Evolutionary conservation across 768 basidiomycete genomes (phyloP).

Genomic region (Tubosaeta sp.): DNA sequence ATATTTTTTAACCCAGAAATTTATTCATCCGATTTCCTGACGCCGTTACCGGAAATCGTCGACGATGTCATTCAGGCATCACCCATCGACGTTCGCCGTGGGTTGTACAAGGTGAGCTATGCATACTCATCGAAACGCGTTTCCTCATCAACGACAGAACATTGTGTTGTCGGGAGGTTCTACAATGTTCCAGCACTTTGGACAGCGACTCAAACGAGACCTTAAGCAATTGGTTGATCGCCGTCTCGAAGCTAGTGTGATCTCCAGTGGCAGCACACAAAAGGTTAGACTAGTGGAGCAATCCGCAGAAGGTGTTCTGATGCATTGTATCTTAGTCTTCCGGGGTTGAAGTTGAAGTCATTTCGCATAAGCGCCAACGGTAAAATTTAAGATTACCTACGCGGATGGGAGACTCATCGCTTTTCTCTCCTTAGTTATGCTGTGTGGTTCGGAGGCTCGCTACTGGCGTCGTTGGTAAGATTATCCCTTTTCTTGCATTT

Average conservation of each 20-base stretch:
- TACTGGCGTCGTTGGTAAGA: conserved; percentile 87
- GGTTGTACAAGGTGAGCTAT: conserved; percentile 81
- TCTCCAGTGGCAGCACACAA: conserved; percentile 67
- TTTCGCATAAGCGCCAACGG: conserved; percentile 96
- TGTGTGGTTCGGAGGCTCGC: conserved; percentile 97
- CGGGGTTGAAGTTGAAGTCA: conserved; percentile 97
- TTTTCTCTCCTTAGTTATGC: conserved; percentile 55
- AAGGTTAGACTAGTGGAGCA: conserved; percentile 47
- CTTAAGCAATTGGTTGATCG: conserved; percentile 92
- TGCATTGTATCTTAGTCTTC: conserved; percentile 58
- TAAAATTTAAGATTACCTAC: conserved; percentile 30
- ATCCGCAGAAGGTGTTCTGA: conserved; percentile 1
- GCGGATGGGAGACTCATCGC: conserved; percentile 3
- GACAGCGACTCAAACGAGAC: conserved; percentile 93
- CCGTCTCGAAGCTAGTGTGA: conserved; percentile 72
- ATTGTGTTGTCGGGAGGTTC: conserved; percentile 96
- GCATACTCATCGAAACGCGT: neutral
- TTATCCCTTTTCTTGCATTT: neutral
- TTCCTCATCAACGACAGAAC: conserved; percentile 50
- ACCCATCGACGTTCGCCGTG: conserved; percentile 95
- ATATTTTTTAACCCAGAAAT: conserved; percentile 99
- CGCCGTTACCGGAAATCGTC: conserved; percentile 93
- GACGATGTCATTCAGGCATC: conserved; percentile 94
- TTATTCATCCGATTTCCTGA: conserved; percentile 94
- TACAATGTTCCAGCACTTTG: conserved; percentile 99